Evolutionary conservation across 2,329 filamentous ascomycete genomes (phyloP).

Genomic region (Xylariaceae sp.): DNA sequence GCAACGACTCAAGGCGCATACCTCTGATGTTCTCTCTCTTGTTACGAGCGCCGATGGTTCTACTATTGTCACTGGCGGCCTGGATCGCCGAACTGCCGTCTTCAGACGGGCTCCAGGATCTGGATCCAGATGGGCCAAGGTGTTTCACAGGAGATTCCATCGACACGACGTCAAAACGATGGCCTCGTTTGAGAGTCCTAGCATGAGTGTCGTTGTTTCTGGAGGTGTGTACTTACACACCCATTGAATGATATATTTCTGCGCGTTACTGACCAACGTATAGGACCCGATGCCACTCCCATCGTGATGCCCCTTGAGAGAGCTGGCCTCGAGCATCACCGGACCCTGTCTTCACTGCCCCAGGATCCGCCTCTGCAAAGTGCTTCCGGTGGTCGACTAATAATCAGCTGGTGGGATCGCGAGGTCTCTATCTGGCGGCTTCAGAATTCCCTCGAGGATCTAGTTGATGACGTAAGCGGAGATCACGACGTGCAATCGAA

Average conservation of each 20-base stretch:
- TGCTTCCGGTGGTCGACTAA: constrained; percentile 64
- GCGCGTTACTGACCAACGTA: constrained; percentile 29
- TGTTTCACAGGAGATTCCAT: constrained; percentile 82
- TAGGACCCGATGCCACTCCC: constrained; percentile 80
- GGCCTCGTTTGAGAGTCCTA: constrained; percentile 78
- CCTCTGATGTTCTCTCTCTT: constrained; percentile 87
- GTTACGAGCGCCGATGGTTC: constrained; percentile 74
- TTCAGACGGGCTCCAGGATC: constrained; percentile 64
- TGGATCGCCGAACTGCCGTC: constrained; percentile 80
- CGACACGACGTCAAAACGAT: constrained; percentile 93
- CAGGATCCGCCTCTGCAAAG: constrained; percentile 70
- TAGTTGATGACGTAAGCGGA: constrained; percentile 39
- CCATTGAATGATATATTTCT: not conserved
- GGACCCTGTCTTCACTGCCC: constrained; percentile 76
- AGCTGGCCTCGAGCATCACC: constrained; percentile 73
- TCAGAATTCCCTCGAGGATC: constrained; percentile 41
- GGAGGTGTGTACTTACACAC: constrained; percentile 60
- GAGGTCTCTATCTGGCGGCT: constrained; percentile 78
- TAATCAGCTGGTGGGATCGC: constrained; percentile 89
- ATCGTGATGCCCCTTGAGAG: constrained; percentile 74
- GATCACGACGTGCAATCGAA: constrained; percentile 45
- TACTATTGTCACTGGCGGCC: constrained; percentile 81
- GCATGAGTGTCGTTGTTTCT: constrained; percentile 81
- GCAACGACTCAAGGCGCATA: constrained; percentile 80
- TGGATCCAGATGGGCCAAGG: constrained; percentile 70